Conservation (phyloP, 2,329 filamentous ascomycete genomes). For the Fusarium tjaetaba region DNA sequence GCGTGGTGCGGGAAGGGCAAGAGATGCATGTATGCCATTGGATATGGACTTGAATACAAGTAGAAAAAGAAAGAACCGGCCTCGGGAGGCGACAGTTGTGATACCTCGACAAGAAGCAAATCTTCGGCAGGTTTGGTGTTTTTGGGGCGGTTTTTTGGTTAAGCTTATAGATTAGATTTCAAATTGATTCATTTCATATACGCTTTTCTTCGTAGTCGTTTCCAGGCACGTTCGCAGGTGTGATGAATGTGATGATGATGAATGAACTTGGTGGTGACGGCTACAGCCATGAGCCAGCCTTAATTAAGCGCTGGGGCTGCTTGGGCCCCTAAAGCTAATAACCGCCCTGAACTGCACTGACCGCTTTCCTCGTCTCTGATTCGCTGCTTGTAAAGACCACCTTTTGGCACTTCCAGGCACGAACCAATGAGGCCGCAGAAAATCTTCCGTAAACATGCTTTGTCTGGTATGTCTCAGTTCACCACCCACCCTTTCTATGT, state of each 20-base stretch:
- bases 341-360: slow-evolving; percentile 1
- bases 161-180: not conserved
- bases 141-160: not conserved
- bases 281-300: not conserved
- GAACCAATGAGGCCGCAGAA: not conserved
- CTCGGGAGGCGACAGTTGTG: not conserved
- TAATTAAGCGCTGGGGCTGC: slow-evolving; percentile 18
- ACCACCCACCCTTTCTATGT: slow-evolving; percentile 14
- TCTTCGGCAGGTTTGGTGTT: not conserved
- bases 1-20: slow-evolving; percentile 46
- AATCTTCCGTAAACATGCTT: slow-evolving; percentile 14
- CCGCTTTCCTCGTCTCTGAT: slow-evolving; percentile 4
- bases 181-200: not conserved
- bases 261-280: not conserved
- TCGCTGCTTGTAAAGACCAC: not conserved
- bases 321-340: slow-evolving; percentile 11
- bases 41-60: slow-evolving; percentile 26
- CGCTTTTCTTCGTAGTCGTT: not conserved
- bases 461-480: not conserved
- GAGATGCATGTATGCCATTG: slow-evolving; percentile 51
- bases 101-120: not conserved
- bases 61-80: not conserved
- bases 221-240: not conserved
- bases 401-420: slow-evolving; percentile 9
- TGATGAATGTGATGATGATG: not conserved